Conservation (phyloP, 2,329 filamentous ascomycete species). For the Emergomyces pasteurianus region DNA sequence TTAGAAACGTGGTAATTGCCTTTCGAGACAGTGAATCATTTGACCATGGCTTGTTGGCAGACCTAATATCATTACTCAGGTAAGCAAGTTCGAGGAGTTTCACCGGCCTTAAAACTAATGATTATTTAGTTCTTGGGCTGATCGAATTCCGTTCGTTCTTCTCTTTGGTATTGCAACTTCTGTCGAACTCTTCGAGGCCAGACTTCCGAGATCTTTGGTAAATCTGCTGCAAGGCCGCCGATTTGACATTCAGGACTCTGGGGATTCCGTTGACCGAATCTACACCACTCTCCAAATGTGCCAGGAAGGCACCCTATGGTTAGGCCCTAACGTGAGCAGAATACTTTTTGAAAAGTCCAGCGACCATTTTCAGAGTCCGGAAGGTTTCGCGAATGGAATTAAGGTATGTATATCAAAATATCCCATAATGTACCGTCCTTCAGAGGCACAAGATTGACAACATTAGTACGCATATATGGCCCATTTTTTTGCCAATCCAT, state of each 20-base stretch:
- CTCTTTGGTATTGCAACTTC: conserved; percentile 53
- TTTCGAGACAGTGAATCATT: conserved; percentile 38
- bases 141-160: conserved; percentile 49
- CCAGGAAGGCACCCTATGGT: conserved; percentile 31
- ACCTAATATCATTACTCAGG: conserved; percentile 36
- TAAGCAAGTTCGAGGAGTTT: too few species aligned
- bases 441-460: conserved; percentile 13
- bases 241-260: conserved; percentile 41
- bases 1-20: conserved; percentile 31
- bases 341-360: conserved; percentile 44
- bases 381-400: conserved; percentile 41
- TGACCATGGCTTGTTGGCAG: conserved; percentile 32
- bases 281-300: conserved; percentile 28
- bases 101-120: not conserved
- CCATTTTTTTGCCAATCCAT: conserved; percentile 50
- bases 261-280: conserved; percentile 34
- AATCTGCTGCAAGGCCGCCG: conserved; percentile 41
- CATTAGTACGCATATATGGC: conserved; percentile 50
- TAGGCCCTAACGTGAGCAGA: conserved; percentile 42
- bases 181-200: conserved; percentile 48
- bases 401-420: conserved; percentile 26
- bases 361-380: conserved; percentile 49
- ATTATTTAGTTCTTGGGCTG: conserved; percentile 42
- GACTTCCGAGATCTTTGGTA: conserved; percentile 42
- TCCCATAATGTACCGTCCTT: not conserved